A percentile compares a stretch with the other conserved stretches of the same genome.
Evolutionary conservation across 1,284 basidiomycete genomes (phyloP).

Genomic region (Marasmius oreades): DNA sequence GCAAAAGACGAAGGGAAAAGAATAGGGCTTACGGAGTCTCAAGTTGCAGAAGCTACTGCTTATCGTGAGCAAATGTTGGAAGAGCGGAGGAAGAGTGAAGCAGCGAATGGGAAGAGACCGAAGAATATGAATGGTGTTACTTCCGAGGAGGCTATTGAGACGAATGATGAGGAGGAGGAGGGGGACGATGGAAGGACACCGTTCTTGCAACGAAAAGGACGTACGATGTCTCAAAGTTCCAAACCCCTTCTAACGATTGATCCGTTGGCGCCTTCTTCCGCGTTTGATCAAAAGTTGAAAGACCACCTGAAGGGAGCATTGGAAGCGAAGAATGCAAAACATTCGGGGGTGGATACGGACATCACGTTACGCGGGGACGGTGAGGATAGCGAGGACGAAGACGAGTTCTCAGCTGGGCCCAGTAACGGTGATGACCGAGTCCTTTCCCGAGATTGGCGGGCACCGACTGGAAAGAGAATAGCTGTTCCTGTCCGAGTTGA

Average conservation of each 20-base stretch:
- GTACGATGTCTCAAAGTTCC: slow-evolving; percentile 20
- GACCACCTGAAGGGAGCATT: slow-evolving; percentile 45
- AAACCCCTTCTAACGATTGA: slow-evolving; percentile 65
- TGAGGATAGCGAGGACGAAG: slow-evolving; percentile 32
- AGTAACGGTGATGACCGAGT: slow-evolving; percentile 46
- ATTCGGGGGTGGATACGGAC: slow-evolving; percentile 31
- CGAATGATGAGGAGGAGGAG: slow-evolving; percentile 25
- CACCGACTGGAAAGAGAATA: slow-evolving; percentile 87
- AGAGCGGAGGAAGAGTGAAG: slow-evolving; percentile 36
- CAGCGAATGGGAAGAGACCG: slow-evolving; percentile 17
- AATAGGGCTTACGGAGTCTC: slow-evolving; percentile 68
- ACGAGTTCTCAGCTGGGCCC: slow-evolving; percentile 26
- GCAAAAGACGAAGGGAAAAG: slow-evolving; percentile 78
- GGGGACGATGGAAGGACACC: slow-evolving; percentile 41
- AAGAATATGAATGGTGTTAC: slow-evolving; percentile 6
- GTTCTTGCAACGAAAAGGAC: slow-evolving; percentile 26
- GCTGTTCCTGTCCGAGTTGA: slow-evolving; percentile 92
- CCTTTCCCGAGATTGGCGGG: slow-evolving; percentile 73
- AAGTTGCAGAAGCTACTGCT: slow-evolving; percentile 76
- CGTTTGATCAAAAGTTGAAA: slow-evolving; percentile 79
- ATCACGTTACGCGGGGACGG: too few relatives aligned
- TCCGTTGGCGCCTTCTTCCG: slow-evolving; percentile 77
- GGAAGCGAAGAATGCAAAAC: slow-evolving; percentile 25
- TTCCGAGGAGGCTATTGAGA: slow-evolving; percentile 12
- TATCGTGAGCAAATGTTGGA: slow-evolving; percentile 79